Evolutionary conservation across 176 grass and related monocot species (phyloP).

Genomic region (Aegilops longissima): DNA sequence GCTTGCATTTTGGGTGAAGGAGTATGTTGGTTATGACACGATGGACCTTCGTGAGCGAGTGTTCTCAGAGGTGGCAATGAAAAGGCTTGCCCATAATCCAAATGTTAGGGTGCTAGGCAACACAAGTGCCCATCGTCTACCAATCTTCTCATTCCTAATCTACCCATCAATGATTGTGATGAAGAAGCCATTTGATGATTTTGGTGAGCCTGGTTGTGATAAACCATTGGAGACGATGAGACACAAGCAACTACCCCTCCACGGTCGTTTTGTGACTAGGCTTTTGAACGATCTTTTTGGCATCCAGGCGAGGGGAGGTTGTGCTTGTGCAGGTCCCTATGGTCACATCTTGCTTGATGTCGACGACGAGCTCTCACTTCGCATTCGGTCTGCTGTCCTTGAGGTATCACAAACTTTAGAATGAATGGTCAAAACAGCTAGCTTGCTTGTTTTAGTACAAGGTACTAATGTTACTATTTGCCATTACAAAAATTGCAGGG

Average conservation of each 20-base stretch:
- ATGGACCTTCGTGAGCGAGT: slow-evolving; percentile 43
- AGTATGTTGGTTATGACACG: slow-evolving; percentile 49
- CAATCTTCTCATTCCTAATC: slow-evolving; percentile 74
- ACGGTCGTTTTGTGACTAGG: slow-evolving; percentile 65
- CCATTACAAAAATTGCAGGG: slow-evolving; percentile 41
- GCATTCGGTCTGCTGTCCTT: slow-evolving; percentile 55
- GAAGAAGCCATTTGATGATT: neutral
- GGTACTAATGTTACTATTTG: neutral
- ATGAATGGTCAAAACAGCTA: neutral
- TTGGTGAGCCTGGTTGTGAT: neutral
- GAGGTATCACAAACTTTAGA: slow-evolving; percentile 15
- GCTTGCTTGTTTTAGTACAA: neutral
- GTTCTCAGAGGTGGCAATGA: slow-evolving; percentile 44
- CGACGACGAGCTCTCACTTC: slow-evolving; percentile 43
- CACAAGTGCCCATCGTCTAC: slow-evolving; percentile 41
- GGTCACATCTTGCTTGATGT: slow-evolving; percentile 65
- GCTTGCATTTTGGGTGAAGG: slow-evolving; percentile 79
- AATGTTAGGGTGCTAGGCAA: slow-evolving; percentile 64
- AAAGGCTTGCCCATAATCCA: slow-evolving; percentile 30
- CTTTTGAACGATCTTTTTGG: slow-evolving; percentile 84
- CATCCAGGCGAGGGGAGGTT: slow-evolving; percentile 80
- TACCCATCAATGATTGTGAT: neutral
- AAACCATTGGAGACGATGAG: neutral
- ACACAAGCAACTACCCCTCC: slow-evolving; percentile 39
- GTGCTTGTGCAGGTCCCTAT: slow-evolving; percentile 69